Evolutionary conservation across 257 asterid genomes (phyloP).

Genomic region (Cynanchum wilfordii): DNA sequence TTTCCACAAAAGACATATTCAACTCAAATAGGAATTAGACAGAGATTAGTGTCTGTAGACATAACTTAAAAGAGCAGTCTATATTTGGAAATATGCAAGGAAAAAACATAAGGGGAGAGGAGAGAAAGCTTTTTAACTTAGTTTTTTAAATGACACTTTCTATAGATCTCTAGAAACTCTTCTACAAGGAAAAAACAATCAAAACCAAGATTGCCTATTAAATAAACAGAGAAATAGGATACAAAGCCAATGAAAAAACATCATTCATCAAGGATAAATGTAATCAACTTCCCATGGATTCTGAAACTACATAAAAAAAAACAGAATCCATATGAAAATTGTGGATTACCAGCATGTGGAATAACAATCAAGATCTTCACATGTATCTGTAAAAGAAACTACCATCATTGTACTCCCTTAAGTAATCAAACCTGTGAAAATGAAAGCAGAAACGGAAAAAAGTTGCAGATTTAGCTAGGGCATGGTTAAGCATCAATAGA

Average conservation of each 20-base stretch:
- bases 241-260: neutral
- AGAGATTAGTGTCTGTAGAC: too few species aligned
- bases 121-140: neutral
- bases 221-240: neutral
- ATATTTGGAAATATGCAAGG: too few species aligned
- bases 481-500: too few species aligned
- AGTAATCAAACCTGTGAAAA: neutral
- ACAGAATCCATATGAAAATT: neutral
- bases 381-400: neutral
- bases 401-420: neutral
- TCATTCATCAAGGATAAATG: neutral
- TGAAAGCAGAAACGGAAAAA: neutral
- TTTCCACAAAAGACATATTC: too few species aligned
- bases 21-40: too few species aligned
- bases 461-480: neutral
- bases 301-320: neutral
- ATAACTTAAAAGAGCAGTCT: too few species aligned
- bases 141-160: neutral
- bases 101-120: neutral
- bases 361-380: neutral
- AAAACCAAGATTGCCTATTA: neutral
- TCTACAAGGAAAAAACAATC: neutral
- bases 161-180: neutral
- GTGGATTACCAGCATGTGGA: neutral
- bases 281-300: neutral